Base-by-base conservation (phyloP, 2,329 filamentous ascomycete species). In the Epichloe elymi region DNA sequence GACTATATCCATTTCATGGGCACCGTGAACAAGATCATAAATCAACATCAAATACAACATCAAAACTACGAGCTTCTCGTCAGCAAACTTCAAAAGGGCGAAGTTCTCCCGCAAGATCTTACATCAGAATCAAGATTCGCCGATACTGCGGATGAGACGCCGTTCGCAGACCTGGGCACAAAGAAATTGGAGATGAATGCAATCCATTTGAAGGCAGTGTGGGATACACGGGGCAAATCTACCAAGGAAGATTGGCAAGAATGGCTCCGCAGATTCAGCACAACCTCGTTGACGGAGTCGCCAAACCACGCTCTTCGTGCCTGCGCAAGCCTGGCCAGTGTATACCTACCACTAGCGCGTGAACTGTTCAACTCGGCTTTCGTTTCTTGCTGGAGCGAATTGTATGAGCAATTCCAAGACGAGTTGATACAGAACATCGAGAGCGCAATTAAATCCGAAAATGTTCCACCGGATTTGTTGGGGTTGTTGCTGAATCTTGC, bases 171-270 rank as follows among this genome's bases (percentile, higher is more conserved):
- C 57, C 85, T 94, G 43, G 82, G 84, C 2, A 87, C 86, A 12
- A 96, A 95, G 74, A 97, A 97, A 68, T 76, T 97, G 36, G 89
- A 95, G 55, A 91, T 97, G 67, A 99, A 98, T 59, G 89, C 95
- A 48, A 90, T 97, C 56, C 94, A 98, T 72, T 74, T 99, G 20
- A 96, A 97, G 68, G 85, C 86, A 56, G 93, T 94, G 0, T 99
- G 93, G 93, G 93, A 97, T 60, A 93, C 94, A 0, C 89, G 85
- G 53, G 89, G 94, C 54, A 96, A 96, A 63, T 96, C 91, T 0
- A 99, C 93, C 10, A 89, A 90, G 60, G 93, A 99, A 64, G 93
- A 99, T 68, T 99, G 93, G 93, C 88, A 95, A 61, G 93, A 99
- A 66, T 99, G 93, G 93, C 88, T 98, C 68, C 82, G 94, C 54